Evolutionary conservation across 768 basidiomycete genomes (phyloP), one percentile per base, ranked within the genome.

Genomic region (Galerina marginata): DNA sequence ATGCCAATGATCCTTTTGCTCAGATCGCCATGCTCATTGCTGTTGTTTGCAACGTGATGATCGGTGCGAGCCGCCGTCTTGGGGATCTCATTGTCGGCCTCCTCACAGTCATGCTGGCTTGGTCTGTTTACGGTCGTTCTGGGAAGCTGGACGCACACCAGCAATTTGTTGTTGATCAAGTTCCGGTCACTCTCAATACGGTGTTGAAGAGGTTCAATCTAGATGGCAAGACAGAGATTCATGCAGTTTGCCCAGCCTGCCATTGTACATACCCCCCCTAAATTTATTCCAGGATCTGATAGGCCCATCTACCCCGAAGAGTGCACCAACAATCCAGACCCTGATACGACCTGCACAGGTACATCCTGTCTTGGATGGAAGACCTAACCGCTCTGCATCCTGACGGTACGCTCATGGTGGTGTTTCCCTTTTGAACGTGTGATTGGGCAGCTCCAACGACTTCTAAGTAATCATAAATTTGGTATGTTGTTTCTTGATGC

Each of bases 341-440:
- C 58, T 33, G 52, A 54, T 14, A 15, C 26, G 25, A 38, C 29
- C 11, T 44, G 26, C 26, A 37, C 6, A n/a, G 0, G 4, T 43
- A 61, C 33, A 63, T 69, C 14, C 39, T 16, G 9, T 26, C 25
- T 3, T 71, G 66, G 58, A 23, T 68, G 25, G 14, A 33, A 15
- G 38, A 44, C 1, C 49, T 70, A 4, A 15, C 36, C 4, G 40
- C 42, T 10, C 54, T 67, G 45, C 61, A 57, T 42, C 66, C 68
- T 2, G 47, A 44, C 6, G 54, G 68, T 73, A 14, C 72, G 71
- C 23, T 68, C 63, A 2, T 75, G 74, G 75, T 77, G 76, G 75
- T 60, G 73, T 1, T 77, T 77, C 49, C 69, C 70, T 1, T 76
- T 75, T 54, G 74, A 77, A 52, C 62, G 66, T 7, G 70, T 75